Evolutionary conservation across 2,329 filamentous ascomycete genomes (phyloP), one percentile per base, ranked within the genome.

Genomic region (Periconia macrospinosa): DNA sequence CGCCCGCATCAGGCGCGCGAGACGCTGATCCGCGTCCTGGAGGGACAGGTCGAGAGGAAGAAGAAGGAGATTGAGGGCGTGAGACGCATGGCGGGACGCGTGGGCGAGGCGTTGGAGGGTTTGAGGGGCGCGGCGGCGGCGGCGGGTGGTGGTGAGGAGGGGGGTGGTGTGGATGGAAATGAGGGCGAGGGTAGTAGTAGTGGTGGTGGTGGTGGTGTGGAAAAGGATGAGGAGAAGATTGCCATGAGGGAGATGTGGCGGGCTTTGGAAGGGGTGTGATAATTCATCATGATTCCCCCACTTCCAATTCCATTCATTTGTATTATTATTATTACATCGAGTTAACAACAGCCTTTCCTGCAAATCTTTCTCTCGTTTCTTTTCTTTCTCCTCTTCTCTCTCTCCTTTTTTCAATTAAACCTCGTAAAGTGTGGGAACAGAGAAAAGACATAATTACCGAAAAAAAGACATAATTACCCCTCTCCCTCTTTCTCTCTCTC

Each of bases 1-100:
- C 84, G 93, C 30, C 92, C 92, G 10, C 92, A 97, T 71, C 93
- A 97, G 76, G 92, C 92, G 20, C 79, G 93, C 43, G 92, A 97
- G 77, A 92, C 88, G 27, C 79, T 96, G 53, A 96, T 96, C 30
- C 76, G 88, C 61, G 84, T 93, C 79, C 92, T 97, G 89, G 90
- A 96, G 75, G 87, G 89, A 61, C 89, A 93, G 66, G 76, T 96
- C 30, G 86, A 90, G 62, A 82, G 80, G 61, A 88, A 87, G 51
- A 84, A 83, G 60, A 83, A 83, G 50, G 92, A 97, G 75, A 91
- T 92, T 1, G 80, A 85, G 33, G 84, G 82, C 3, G 85, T 92
- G 44, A 81, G 82, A 53, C 82, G 82, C 54, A 86, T 86, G 67
- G 86, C 86, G 49, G 86, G 87, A 60, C 89, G 88, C 75, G 89